phyloP scores from a whole-genome alignment of 495 filamentous ascomycete genomes.

The Pyrenopolyporus hunteri region DNA sequence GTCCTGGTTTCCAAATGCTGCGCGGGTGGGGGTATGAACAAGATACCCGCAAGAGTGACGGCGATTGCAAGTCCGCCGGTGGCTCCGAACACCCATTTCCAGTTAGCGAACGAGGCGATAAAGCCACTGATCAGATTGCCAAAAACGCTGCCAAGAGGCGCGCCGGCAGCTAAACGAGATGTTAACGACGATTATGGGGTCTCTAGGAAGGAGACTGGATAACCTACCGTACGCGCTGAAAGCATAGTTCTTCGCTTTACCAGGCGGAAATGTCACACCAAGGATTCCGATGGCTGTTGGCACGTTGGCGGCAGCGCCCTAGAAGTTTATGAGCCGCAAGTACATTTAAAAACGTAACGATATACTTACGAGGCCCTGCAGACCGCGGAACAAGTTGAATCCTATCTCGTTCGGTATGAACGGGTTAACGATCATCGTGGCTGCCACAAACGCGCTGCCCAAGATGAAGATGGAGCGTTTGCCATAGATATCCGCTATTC shows the following conservation, averaged over 20 bases:
- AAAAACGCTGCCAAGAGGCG: conserved; percentile 60
- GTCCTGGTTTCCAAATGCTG: conserved; percentile 42
- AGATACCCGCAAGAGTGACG: conserved; percentile 63
- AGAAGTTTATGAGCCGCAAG: conserved; percentile 39
- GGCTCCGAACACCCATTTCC: conserved; percentile 71
- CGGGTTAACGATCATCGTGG: conserved; percentile 66
- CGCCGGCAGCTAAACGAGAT: conserved; percentile 56
- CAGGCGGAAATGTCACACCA: conserved; percentile 63
- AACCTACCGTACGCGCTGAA: conserved; percentile 56
- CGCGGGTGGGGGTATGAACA: conserved; percentile 67
- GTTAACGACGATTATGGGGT: not conserved
- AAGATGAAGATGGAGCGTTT: conserved; percentile 71
- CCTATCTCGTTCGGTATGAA: conserved; percentile 71
- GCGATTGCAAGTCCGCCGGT: conserved; percentile 66
- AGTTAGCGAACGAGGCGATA: conserved; percentile 60
- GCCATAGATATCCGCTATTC: conserved; percentile 75
- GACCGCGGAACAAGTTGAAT: conserved; percentile 72
- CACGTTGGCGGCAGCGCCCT: conserved; percentile 70
- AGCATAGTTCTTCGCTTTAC: conserved; percentile 68
- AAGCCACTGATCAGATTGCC: conserved; percentile 62
- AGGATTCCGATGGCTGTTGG: conserved; percentile 70
- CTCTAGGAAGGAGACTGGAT: not conserved
- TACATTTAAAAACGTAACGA: not conserved
- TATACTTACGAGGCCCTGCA: conserved; percentile 68
- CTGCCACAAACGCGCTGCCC: conserved; percentile 67